These are phyloP conservation scores for Ophiocordyceps camponoti-leonardi DNA, from an alignment of 2,329 filamentous ascomycete species.

Conservation along the genomic window DNA sequence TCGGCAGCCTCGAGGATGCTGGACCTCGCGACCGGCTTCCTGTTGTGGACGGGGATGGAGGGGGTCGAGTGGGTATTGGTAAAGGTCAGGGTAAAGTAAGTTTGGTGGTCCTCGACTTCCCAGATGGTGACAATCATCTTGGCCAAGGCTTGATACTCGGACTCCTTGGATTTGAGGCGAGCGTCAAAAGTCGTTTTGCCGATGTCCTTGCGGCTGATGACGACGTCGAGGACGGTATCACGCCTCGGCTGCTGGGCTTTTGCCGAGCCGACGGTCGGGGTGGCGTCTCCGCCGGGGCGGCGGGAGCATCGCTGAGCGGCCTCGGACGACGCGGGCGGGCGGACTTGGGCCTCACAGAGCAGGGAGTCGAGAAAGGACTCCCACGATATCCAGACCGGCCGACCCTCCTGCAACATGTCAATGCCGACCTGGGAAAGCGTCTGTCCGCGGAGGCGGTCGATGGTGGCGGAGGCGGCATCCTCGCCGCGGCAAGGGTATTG, in stretches of 20 bases:
- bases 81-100: conserved; percentile 60
- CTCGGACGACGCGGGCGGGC: conserved; percentile 8
- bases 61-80: conserved; percentile 36
- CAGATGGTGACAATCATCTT: conserved; percentile 67
- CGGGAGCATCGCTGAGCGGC: conserved; percentile 5
- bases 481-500: conserved; percentile 4
- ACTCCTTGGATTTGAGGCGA: conserved; percentile 16
- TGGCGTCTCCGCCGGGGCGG: conserved; percentile 17
- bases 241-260: conserved; percentile 19
- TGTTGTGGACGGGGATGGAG: conserved; percentile 13
- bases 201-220: conserved; percentile 36
- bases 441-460: conserved; percentile 46
- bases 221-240: conserved; percentile 51
- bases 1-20: conserved; percentile 28
- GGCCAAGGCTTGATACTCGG: conserved; percentile 33
- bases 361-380: conserved; percentile 40
- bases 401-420: conserved; percentile 53
- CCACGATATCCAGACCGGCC: conserved; percentile 41
- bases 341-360: conserved; percentile 22
- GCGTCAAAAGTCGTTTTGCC: conserved; percentile 20
- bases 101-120: conserved; percentile 47
- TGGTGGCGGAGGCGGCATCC: conserved; percentile 15
- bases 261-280: conserved; percentile 15
- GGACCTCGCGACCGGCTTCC: conserved; percentile 20
- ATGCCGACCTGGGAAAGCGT: conserved; percentile 54